Conservation (phyloP, 192 early-diverging fungal genomes). For the Pilaira anomala region DNA sequence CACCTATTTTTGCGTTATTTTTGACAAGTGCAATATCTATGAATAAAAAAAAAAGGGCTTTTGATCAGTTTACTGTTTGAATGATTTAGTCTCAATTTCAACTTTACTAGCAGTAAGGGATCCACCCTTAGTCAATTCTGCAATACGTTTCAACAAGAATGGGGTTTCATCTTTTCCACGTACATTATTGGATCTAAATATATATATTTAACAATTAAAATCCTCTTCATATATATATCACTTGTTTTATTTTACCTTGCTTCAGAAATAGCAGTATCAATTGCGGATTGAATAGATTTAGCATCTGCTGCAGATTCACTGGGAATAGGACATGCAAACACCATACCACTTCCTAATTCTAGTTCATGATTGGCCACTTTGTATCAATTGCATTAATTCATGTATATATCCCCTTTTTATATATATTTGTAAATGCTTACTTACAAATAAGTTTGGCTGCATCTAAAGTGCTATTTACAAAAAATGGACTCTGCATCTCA, state of each 20-base stretch:
- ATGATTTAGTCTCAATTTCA: conserved; percentile 20
- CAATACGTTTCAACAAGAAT: conserved; percentile 84
- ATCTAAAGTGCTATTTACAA: conserved; percentile 35
- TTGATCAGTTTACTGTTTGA: neutral
- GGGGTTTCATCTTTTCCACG: conserved; percentile 90
- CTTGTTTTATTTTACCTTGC: conserved; percentile 43
- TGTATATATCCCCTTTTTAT: neutral
- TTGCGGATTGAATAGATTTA: conserved; percentile 61
- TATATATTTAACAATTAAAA: neutral
- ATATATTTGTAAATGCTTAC: neutral
- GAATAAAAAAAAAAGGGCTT: neutral
- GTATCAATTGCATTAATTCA: neutral
- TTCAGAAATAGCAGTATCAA: conserved; percentile 69
- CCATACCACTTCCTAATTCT: conserved; percentile 70
- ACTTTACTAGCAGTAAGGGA: conserved; percentile 75
- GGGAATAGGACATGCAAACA: conserved; percentile 91
- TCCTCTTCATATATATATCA: neutral
- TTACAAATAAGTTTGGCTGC: conserved; percentile 42
- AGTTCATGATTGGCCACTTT: conserved; percentile 59
- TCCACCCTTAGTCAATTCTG: conserved; percentile 77
- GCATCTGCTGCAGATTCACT: conserved; percentile 58
- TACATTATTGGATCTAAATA: conserved; percentile 55
- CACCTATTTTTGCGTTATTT: conserved; percentile 85
- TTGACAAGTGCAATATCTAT: conserved; percentile 86
- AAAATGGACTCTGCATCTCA: conserved; percentile 38